Conservation (phyloP, 1,284 basidiomycete genomes). For the Coniferiporia sulphurascens region DNA sequence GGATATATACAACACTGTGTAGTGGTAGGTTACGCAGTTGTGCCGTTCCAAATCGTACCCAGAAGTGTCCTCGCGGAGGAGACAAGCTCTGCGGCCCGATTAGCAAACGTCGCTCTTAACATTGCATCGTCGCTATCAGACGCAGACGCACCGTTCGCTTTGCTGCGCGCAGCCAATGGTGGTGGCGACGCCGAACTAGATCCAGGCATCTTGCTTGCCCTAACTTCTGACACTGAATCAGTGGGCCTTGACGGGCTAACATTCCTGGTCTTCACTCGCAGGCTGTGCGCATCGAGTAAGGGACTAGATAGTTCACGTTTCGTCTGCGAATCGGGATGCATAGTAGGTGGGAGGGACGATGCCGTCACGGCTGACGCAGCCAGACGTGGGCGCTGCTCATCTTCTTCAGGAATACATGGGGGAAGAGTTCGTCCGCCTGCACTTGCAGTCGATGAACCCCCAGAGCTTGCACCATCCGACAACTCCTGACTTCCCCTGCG, state of each 20-base stretch:
- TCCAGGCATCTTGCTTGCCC: background rate
- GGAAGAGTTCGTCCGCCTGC: slow-evolving; percentile 7
- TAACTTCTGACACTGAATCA: background rate
- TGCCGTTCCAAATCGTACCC: slow-evolving; percentile 15
- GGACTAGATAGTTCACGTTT: background rate
- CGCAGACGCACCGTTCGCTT: slow-evolving; percentile 9
- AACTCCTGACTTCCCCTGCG: background rate
- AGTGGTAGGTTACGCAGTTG: background rate
- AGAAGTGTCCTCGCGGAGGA: slow-evolving; percentile 16
- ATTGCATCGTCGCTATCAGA: background rate
- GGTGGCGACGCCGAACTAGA: background rate
- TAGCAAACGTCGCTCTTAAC: slow-evolving; percentile 3
- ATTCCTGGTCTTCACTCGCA: background rate
- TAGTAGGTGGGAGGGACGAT: background rate
- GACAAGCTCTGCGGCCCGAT: slow-evolving; percentile 12
- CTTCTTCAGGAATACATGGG: slow-evolving; percentile 10
- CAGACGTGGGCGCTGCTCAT: background rate
- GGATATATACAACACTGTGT: background rate
- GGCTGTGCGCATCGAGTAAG: background rate
- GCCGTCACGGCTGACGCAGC: background rate
- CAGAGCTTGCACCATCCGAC: slow-evolving; percentile 44
- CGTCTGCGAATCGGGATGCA: background rate
- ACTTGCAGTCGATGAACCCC: slow-evolving; percentile 1
- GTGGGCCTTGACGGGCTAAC: background rate
- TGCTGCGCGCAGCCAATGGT: background rate